Base-by-base conservation (phyloP, 768 basidiomycete species). In the Russula brevipes region DNA sequence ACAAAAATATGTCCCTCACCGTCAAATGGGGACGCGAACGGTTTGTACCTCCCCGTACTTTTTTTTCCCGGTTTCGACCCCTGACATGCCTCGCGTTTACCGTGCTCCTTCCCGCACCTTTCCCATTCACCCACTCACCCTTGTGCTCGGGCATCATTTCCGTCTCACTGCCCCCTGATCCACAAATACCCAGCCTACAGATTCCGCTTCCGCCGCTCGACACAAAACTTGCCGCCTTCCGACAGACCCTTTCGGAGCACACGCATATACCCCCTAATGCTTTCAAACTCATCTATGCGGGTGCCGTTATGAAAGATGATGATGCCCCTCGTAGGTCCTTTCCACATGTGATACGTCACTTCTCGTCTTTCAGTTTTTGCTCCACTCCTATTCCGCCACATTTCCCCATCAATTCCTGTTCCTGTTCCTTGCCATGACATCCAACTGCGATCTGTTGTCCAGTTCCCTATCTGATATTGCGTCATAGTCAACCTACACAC, bases 291-390 rank as follows among this genome's bases (percentile, higher is more conserved):
- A 85, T 98, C 66, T 87, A 89, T 76, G 84, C 88, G 51, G 96
- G 96, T 44, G 94, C 91, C 1, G 83, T 97, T 73, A 88, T 98
- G 82, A 88, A 87, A 68, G 92, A 96, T 72, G 86, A 94, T 72
- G 72, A 76, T 61, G 81, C 84, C 8, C 82, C 86, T 51, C 76
- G 86, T 89, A 66, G 67, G 76, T 82, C 72, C 41, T 44, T 42
- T 46, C 49, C 53, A 19, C 58, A 54, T 50, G 54, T 59, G 39
- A 44, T 56, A 51, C 47, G 56, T 63, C 58, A 55, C 33, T 31
- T 31, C 5, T 33, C 4, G 50, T 41, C 53, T 56, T 39, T 42
- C 49, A 24, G 24, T 51, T 31, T 42, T 16, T 33, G 51, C 57
- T 56, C 56, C 52, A 67, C 67, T 59, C 59, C 59, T 65, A 67